Conservation (phyloP, 352 stramenopile genomes). For the Phytopythium montanum region DNA sequence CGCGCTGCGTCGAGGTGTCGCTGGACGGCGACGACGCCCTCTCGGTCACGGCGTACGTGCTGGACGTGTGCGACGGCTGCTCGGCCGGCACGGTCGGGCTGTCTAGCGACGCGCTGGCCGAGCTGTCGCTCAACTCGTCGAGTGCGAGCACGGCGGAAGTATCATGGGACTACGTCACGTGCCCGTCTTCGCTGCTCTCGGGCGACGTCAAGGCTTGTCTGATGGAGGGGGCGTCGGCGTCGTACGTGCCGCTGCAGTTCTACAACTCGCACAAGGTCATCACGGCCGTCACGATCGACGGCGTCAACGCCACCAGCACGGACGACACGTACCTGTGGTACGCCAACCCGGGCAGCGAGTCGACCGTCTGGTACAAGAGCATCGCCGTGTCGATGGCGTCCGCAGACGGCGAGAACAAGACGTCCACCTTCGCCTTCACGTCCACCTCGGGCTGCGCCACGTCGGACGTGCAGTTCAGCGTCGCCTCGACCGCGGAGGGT, state of each 20-base stretch:
- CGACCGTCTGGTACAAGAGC: constrained; percentile 54
- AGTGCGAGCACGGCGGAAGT: constrained; percentile 44
- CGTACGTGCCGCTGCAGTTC: constrained; percentile 83
- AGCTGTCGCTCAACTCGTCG: constrained; percentile 43
- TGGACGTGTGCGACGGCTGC: constrained; percentile 65
- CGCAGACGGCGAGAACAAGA: constrained; percentile 47
- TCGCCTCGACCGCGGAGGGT: constrained; percentile 42
- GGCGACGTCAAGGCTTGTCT: constrained; percentile 77
- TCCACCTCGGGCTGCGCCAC: constrained; percentile 50
- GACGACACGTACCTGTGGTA: constrained; percentile 62
- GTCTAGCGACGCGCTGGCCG: constrained; percentile 36
- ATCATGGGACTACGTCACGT: constrained; percentile 59
- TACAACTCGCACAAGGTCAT: constrained; percentile 81
- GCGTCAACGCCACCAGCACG: constrained; percentile 38
- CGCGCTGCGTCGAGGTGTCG: constrained; percentile 69
- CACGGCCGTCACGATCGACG: constrained; percentile 50
- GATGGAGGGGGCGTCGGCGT: constrained; percentile 74
- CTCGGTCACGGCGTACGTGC: constrained; percentile 60
- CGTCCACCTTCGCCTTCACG: constrained; percentile 54
- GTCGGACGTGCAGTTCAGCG: constrained; percentile 66
- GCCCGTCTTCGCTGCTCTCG: constrained; percentile 49
- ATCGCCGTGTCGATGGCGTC: constrained; percentile 59
- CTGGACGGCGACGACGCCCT: constrained; percentile 39
- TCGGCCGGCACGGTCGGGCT: constrained; percentile 45
- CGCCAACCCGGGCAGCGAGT: constrained; percentile 40